Evolutionary conservation across 129 eudicot genomes (phyloP), one percentile per base, ranked within the genome.

Genomic region (Flaveria bidentis): DNA sequence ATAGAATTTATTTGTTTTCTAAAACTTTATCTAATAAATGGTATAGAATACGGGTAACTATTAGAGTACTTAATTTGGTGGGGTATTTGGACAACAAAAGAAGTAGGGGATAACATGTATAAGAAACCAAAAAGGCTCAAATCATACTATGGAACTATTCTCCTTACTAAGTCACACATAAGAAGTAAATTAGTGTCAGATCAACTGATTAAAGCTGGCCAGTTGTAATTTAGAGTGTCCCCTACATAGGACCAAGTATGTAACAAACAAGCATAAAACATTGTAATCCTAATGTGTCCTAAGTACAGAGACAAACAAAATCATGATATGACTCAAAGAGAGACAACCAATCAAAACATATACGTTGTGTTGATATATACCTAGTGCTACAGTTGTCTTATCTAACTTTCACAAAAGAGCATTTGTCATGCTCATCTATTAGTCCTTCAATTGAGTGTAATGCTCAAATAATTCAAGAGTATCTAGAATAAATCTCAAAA

Each of bases 391-490:
- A 6, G 17, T 25, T 36, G 41, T 12, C 39, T 58, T 58, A 58
- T 74, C 41, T 60, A 58, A 42, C 23, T 44, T 62, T 74, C 66
- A 15, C 30, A 13, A 15, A 74, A 45, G 69, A 58, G 62, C 69
- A 58, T 33, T 42, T 16, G 28, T 74, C 69, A 42, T 53, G 76
- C 67, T 72, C 36, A 12, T 72, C 64, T 73, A 6, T 36, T 36
- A 36, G 41, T 36, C 41, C 69, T 73, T 36, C 12, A 72, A 18
- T 15, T 36, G 39, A 53, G 52, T 11, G 67, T 39, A 33, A 55
- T 55, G 49, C 30, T 55, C 62, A 69, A 71, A 26, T 72, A 12
- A 72, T 33, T 16, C 61, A 23, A 22, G 30, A 6, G 41, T 36
- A 11, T 61, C 52, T 1, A 44, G 58, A 42, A 55, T 55, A n/a